phyloP scores from a whole-genome alignment of 2,329 filamentous ascomycete genomes.

The Fonsecaea monophora region DNA sequence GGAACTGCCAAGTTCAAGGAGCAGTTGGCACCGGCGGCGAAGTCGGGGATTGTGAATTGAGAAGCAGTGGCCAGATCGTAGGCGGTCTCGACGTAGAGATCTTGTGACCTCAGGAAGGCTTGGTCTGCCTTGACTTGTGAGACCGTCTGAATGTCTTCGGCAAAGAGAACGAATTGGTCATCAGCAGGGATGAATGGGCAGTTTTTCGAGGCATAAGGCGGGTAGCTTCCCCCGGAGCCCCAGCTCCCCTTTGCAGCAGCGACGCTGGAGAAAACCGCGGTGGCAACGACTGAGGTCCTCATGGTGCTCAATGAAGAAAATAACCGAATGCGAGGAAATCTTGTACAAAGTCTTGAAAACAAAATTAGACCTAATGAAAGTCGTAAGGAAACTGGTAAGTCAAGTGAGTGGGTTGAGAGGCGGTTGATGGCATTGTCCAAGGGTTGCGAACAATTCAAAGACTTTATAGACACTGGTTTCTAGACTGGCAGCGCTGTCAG shows the following conservation, averaged over 20 bases:
- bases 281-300: conserved; percentile 13
- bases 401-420: conserved; percentile 15
- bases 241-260: conserved; percentile 7
- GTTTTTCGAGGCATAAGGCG: neutral
- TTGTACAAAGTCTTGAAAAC: neutral
- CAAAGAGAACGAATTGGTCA: conserved; percentile 14
- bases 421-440: conserved; percentile 1
- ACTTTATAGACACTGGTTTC: conserved; percentile 5
- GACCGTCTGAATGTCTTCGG: conserved; percentile 17
- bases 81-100: conserved; percentile 14
- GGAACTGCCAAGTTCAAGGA: conserved; percentile 14
- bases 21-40: conserved; percentile 7
- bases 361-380: conserved; percentile 8
- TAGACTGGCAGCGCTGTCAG: neutral
- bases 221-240: neutral
- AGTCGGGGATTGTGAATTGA: conserved; percentile 13
- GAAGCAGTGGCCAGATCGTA: conserved; percentile 10
- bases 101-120: conserved; percentile 10
- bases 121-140: neutral
- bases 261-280: conserved; percentile 9
- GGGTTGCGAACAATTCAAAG: neutral
- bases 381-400: conserved; percentile 12
- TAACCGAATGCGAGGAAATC: conserved; percentile 1
- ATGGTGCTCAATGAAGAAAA: neutral
- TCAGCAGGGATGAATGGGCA: conserved; percentile 8